Evolutionary conservation across 148 eudicot species (phyloP).

Genomic region (Rhododendron kiyosumense): DNA sequence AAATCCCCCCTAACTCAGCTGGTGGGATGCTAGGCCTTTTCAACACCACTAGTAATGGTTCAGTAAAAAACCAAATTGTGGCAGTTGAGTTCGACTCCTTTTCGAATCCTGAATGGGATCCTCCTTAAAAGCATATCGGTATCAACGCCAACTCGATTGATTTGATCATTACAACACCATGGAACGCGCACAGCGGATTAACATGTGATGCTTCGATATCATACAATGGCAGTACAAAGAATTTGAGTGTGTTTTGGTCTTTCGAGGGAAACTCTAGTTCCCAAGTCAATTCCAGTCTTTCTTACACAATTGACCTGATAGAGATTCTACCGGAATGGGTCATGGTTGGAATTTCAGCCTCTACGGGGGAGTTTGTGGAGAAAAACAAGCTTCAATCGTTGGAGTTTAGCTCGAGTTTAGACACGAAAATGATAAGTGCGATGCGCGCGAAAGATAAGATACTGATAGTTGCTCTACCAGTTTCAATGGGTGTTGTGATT

Average conservation of each 20-base stretch:
- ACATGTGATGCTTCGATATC: slow-evolving; percentile 40
- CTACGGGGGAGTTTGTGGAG: slow-evolving; percentile 32
- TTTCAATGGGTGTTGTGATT: slow-evolving; percentile 12
- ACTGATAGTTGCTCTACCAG: slow-evolving; percentile 15
- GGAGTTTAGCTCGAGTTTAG: slow-evolving; percentile 39
- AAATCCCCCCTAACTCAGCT: slow-evolving; percentile 44
- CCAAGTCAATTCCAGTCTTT: slow-evolving; percentile 28
- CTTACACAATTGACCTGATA: slow-evolving; percentile 35
- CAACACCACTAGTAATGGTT: slow-evolving; percentile 34
- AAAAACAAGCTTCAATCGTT: slow-evolving; percentile 29
- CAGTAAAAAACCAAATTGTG: slow-evolving; percentile 26
- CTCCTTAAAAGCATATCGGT: slow-evolving; percentile 49
- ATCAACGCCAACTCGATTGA: slow-evolving; percentile 43
- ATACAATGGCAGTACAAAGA: slow-evolving; percentile 32
- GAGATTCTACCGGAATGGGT: slow-evolving; percentile 41
- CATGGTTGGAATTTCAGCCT: slow-evolving; percentile 48
- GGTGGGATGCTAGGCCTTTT: slow-evolving; percentile 53
- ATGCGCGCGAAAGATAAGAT: not conserved
- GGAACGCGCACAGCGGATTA: slow-evolving; percentile 47
- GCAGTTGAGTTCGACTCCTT: slow-evolving; percentile 49
- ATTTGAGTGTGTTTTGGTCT: slow-evolving; percentile 40
- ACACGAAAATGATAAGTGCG: not conserved
- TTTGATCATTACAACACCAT: slow-evolving; percentile 22
- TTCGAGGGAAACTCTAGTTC: slow-evolving; percentile 11
- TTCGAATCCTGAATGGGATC: slow-evolving; percentile 39